phyloP scores from a whole-genome alignment of 768 basidiomycete genomes.

The Boletus rufocinnamomeus region DNA sequence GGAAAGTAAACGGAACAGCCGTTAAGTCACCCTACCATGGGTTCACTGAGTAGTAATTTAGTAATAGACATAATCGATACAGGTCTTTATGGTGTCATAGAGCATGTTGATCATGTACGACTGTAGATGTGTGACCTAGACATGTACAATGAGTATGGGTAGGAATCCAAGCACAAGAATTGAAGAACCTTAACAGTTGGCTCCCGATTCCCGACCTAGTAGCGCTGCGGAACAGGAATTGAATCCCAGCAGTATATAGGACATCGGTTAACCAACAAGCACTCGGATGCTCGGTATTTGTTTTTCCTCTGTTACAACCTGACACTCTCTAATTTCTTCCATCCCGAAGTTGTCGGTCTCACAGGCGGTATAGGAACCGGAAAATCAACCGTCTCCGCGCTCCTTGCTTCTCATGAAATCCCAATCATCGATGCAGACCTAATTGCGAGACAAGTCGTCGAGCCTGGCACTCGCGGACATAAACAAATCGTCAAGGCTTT shows the following conservation, averaged over 20 bases:
- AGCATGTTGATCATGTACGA: not conserved
- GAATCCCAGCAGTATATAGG: too few relatives aligned
- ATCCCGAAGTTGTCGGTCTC: conserved; percentile 76
- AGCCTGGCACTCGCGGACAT: conserved; percentile 78
- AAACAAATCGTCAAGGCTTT: conserved; percentile 67
- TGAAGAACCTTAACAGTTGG: not conserved
- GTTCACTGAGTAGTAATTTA: not conserved
- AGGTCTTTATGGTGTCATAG: not conserved
- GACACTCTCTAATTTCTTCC: not conserved
- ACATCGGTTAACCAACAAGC: not conserved
- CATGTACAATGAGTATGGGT: not conserved
- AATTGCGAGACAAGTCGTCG: conserved; percentile 82
- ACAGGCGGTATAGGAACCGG: conserved; percentile 97
- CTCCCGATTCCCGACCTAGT: too few relatives aligned
- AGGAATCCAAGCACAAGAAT: not conserved
- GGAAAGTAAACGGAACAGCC: not conserved
- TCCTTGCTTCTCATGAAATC: conserved; percentile 64
- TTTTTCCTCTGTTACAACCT: not conserved
- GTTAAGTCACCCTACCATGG: not conserved
- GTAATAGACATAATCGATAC: not conserved
- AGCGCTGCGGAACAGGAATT: too few relatives aligned
- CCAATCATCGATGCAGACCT: conserved; percentile 94
- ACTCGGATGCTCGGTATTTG: conserved; percentile 21
- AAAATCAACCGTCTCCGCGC: conserved; percentile 87
- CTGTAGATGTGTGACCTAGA: not conserved